phyloP scores from a whole-genome alignment of 2,329 filamentous ascomycete species.

The Hymenoscyphus linearis region DNA sequence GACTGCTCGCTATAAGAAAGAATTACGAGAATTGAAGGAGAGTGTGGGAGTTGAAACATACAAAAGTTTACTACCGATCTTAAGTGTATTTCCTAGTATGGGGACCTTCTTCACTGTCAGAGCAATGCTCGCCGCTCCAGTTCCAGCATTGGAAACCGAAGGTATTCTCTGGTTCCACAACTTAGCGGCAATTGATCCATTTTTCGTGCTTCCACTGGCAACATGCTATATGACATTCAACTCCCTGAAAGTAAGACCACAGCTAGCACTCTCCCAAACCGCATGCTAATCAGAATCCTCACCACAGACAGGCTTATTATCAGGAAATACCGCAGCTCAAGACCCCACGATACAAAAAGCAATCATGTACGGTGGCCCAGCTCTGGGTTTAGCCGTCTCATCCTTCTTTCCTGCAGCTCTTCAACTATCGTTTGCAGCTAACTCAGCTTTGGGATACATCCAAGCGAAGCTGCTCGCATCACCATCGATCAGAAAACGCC shows the following conservation, averaged over 20 bases:
- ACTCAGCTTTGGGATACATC: slow-evolving; percentile 33
- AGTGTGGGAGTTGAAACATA: slow-evolving; percentile 47
- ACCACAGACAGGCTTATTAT: slow-evolving; percentile 43
- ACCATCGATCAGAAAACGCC: slow-evolving; percentile 33
- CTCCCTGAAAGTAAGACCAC: background rate
- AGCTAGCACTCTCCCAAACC: background rate
- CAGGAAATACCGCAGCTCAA: slow-evolving; percentile 33
- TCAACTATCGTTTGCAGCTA: slow-evolving; percentile 57
- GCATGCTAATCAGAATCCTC: slow-evolving; percentile 6
- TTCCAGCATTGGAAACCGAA: slow-evolving; percentile 69
- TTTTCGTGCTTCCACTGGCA: slow-evolving; percentile 63
- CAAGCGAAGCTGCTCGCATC: slow-evolving; percentile 44
- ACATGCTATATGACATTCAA: slow-evolving; percentile 43
- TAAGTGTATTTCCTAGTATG: slow-evolving; percentile 68
- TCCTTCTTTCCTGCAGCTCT: slow-evolving; percentile 42
- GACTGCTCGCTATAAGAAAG: slow-evolving; percentile 43
- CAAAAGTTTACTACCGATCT: slow-evolving; percentile 49
- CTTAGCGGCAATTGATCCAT: slow-evolving; percentile 71
- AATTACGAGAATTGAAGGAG: slow-evolving; percentile 45
- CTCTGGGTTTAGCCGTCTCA: slow-evolving; percentile 48
- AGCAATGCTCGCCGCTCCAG: slow-evolving; percentile 71
- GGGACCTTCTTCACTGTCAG: slow-evolving; percentile 75
- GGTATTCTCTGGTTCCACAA: slow-evolving; percentile 75
- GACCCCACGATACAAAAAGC: slow-evolving; percentile 34
- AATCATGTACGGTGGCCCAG: slow-evolving; percentile 46